A percentile compares a stretch with the other conserved stretches of the same genome.
Conservation (phyloP, 1,284 basidiomycete species). For the Naganishia liquefaciens region DNA sequence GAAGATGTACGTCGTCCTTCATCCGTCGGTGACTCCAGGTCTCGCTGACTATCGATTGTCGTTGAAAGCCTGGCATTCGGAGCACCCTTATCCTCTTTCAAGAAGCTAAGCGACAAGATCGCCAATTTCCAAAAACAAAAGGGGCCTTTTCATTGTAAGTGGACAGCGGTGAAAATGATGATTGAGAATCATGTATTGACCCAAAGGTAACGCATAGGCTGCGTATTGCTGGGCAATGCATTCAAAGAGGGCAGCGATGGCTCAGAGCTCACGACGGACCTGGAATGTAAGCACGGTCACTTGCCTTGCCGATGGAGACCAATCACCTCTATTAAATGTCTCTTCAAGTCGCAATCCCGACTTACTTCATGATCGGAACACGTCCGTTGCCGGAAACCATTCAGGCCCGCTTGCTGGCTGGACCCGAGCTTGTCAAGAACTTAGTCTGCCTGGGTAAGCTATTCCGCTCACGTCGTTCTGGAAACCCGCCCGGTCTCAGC, state of each 20-base stretch:
- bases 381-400: slow-evolving; percentile 70
- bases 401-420: slow-evolving; percentile 69
- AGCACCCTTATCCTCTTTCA: slow-evolving; percentile 74
- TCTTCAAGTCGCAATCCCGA: slow-evolving; percentile 73
- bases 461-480: not conserved
- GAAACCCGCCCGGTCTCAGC: not conserved
- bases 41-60: not conserved
- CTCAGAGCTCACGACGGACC: slow-evolving; percentile 58
- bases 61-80: slow-evolving; percentile 75
- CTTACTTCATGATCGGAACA: slow-evolving; percentile 87
- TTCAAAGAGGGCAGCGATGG: slow-evolving; percentile 66
- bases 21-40: too few relatives aligned
- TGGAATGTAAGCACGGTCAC: slow-evolving; percentile 48
- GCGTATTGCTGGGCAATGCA: slow-evolving; percentile 85
- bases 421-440: slow-evolving; percentile 76
- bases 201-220: slow-evolving; percentile 51
- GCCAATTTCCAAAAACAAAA: slow-evolving; percentile 86
- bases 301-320: slow-evolving; percentile 41
- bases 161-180: not conserved
- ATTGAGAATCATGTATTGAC: not conserved
- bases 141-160: slow-evolving; percentile 76
- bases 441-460: slow-evolving; percentile 78
- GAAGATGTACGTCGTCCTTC: slow-evolving; percentile 10
- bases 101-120: slow-evolving; percentile 75
- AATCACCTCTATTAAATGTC: slow-evolving; percentile 65